These are phyloP conservation scores for Saturnispora sanitii DNA, from an alignment of 805 yeast genomes.

Conservation along the genomic window DNA sequence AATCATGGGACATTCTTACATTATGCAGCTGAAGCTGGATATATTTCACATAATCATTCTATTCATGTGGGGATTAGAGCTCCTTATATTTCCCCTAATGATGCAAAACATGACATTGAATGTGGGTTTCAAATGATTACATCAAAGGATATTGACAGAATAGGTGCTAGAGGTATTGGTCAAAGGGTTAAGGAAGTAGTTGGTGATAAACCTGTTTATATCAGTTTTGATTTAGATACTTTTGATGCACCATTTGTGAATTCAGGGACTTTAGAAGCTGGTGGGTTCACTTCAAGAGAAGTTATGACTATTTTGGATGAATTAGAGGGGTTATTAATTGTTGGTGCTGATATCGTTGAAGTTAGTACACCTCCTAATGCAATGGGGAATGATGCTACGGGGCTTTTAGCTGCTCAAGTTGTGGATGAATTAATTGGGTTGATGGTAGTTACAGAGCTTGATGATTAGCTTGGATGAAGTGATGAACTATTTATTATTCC, in stretches of 20 bases:
- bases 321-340: constrained; percentile 47
- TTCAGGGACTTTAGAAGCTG: constrained; percentile 72
- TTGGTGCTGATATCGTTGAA: constrained; percentile 74
- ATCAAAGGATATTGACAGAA: constrained; percentile 37
- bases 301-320: constrained; percentile 49
- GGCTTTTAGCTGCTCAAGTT: constrained; percentile 56
- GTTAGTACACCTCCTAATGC: constrained; percentile 55
- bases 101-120: constrained; percentile 36
- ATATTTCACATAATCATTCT: constrained; percentile 36
- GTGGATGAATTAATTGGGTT: constrained; percentile 41
- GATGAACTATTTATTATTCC: too few species aligned
- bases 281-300: constrained; percentile 65
- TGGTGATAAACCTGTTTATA: constrained; percentile 33
- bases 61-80: constrained; percentile 60
- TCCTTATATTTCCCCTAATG: constrained; percentile 34
- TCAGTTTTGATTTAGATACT: constrained; percentile 48
- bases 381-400: constrained; percentile 49
- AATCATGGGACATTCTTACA: constrained; percentile 67
- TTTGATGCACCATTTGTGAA: constrained; percentile 71
- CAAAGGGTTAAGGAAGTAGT: constrained; percentile 28
- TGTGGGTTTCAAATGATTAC: constrained; percentile 40
- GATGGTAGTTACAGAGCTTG: constrained; percentile 30
- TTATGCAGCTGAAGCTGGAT: constrained; percentile 61
- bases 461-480: too few species aligned
- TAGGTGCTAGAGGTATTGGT: constrained; percentile 31